Base-by-base conservation (phyloP, 2,329 filamentous ascomycete genomes). In the Aureobasidium sp. region DNA sequence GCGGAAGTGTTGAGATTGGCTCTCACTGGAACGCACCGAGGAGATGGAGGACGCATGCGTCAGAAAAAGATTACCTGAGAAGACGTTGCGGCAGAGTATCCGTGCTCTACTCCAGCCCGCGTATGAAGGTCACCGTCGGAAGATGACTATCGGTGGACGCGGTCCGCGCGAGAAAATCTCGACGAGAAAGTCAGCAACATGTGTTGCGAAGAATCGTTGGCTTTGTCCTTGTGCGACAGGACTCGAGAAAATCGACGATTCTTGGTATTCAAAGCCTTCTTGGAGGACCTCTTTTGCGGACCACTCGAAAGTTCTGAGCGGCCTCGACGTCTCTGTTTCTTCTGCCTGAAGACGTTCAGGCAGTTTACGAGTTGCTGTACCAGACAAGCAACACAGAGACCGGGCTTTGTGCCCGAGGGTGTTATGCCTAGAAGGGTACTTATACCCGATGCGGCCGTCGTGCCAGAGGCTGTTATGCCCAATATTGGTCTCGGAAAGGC, bases 231-330 rank as follows among this genome's bases (percentile, higher is more conserved):
- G 52, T n/a, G 53, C 53, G 37, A 46, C 17, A 10, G 9, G 53
- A 56, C 39, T 46, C 53, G 37, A 29, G 53, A 44, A 46, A 41
- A 44, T 44, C 17, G 41, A 39, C n/a, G 41, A 36, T 29, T 26
- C 29, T 29, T 26, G 53, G 39, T 34, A 29, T 26, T 46, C 53
- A n/a, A 56, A 17, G 13, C 6, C 53, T 46, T 56, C 53, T 34
- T 46, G 39, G 53, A 56, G 53, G 53, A 56, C 53, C 39, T 55
- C 48, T 41, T 37, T 37, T 43, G 51, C 24, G 51, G 51, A 55
- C 36, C 36, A 55, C 51, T 29, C 51, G 51, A 55, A 55, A 20
- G 20, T 26, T 2, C 27, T 41, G 51, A 39, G 26, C 26, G 17
- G 17, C 53, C 39, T 34, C 34, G 39, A 37, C 36, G 51, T 29